Conservation (phyloP, 345 rosid genomes). For the Corchorus capsularis region DNA sequence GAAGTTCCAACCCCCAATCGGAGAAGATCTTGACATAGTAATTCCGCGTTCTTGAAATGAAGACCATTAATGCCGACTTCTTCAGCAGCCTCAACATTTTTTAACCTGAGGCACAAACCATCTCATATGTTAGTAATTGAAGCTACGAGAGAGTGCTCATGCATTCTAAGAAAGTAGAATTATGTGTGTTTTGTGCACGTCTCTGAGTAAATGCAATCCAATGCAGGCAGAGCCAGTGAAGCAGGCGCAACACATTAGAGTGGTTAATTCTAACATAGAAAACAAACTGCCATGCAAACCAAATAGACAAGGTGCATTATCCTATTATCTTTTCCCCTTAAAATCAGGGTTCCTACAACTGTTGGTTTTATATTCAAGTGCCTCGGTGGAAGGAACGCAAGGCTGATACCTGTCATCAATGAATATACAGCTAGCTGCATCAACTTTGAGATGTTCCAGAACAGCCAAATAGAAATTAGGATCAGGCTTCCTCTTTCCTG, state of each 20-base stretch:
- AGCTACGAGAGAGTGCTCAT: not conserved
- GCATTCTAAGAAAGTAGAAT: not conserved
- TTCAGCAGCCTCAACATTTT: conserved; percentile 69
- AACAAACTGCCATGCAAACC: not conserved
- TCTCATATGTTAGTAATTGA: not conserved
- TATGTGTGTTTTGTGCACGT: not conserved
- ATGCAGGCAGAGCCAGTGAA: not conserved
- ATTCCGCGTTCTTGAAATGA: conserved; percentile 60
- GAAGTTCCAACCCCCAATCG: conserved; percentile 51
- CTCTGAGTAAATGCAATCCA: not conserved
- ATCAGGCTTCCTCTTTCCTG: conserved; percentile 97
- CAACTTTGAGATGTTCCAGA: conserved; percentile 61
- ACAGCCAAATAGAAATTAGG: conserved; percentile 64
- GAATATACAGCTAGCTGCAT: conserved; percentile 73
- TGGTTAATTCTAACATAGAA: too few species aligned
- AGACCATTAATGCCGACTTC: conserved; percentile 73
- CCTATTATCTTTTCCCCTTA: too few species aligned
- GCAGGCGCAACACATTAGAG: not conserved
- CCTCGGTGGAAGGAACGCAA: not conserved
- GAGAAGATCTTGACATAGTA: conserved; percentile 51
- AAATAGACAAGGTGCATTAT: not conserved
- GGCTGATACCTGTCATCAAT: conserved; percentile 74
- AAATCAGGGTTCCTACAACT: not conserved
- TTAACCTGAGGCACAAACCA: conserved; percentile 43
- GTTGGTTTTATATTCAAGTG: not conserved